Percentiles rank a stretch among this genome's conserved stretches.
phyloP scores from a whole-genome alignment of 2,329 filamentous ascomycete genomes.

The Arthrobotrys pseudoclavata region DNA sequence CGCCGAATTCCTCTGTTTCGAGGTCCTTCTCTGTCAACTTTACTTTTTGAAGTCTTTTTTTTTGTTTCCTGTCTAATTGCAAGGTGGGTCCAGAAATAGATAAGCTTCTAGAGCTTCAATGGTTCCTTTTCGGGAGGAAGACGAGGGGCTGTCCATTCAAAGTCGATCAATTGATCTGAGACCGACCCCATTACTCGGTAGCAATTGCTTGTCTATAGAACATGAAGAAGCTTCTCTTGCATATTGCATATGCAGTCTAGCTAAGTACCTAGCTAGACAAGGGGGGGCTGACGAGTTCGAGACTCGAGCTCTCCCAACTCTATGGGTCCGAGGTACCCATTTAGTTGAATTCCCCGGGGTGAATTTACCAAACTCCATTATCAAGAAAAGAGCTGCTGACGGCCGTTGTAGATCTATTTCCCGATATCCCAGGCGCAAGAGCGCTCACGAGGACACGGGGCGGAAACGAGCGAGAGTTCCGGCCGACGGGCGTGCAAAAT shows the following conservation, averaged over 20 bases:
- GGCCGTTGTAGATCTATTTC: conserved; percentile 44
- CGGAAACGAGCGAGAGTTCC: not conserved
- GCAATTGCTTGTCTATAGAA: conserved; percentile 27
- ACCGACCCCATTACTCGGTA: conserved; percentile 25
- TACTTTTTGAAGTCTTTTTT: not conserved
- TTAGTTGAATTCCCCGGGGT: not conserved
- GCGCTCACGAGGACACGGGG: conserved; percentile 32
- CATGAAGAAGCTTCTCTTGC: conserved; percentile 19
- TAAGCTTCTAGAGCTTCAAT: conserved; percentile 6
- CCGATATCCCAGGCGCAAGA: conserved; percentile 29
- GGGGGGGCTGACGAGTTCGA: conserved; percentile 4
- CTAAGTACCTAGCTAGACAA: not conserved
- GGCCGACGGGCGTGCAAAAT: not conserved
- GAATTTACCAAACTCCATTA: conserved; percentile 18
- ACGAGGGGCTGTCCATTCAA: conserved; percentile 35
- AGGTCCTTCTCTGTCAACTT: not conserved
- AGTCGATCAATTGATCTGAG: conserved; percentile 32
- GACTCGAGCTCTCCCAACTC: conserved; percentile 25
- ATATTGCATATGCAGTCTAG: conserved; percentile 7
- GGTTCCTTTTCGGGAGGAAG: conserved; percentile 25
- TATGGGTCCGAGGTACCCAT: conserved; percentile 1
- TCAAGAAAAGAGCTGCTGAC: conserved; percentile 32
- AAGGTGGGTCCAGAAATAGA: conserved; percentile 25
- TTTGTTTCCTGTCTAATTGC: not conserved
- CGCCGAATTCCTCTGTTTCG: conserved; percentile 29